Base-by-base conservation (phyloP, 202 grass and related monocot genomes). In the Saccharum hybrid region DNA sequence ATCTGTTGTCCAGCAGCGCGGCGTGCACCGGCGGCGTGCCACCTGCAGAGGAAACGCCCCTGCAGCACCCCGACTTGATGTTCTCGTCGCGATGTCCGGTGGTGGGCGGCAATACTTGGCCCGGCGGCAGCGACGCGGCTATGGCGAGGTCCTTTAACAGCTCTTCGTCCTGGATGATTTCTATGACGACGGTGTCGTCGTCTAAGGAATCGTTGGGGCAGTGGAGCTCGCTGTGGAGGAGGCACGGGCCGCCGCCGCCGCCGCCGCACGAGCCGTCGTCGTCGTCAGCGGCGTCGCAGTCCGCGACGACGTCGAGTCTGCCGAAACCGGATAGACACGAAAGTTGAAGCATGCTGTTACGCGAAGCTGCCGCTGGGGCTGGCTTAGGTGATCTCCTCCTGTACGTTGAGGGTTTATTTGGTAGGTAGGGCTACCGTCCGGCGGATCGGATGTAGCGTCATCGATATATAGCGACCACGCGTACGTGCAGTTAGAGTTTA, bases 141-240 rank as follows among this genome's bases (percentile, higher is more conserved):
- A 68, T 15, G 6, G 14, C 60, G 11, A 80, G 68, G 21, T 49
- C 61, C 3, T 59, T 10, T 0, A 74, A 6, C 16, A 86, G 26
- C 1, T 46, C 60, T 11, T 80, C 21, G 36, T 33, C 76, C 36
- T 66, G 2, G 13, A 28, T 73, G 13, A 34, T 1, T 31, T 65
- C 63, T 2, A 65, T 18, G 60, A 74, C 68, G 13, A 48, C 6
- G 6, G 11, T 7, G 31, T 39, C 5, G 16, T 71, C 72, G n/a
- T 82, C 79, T 1, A 82, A 40, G 10, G 85, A 40, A 79, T 87
- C 72, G 65, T 21, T 12, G 1, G 85, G 85, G 15, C 72, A 87
- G 79, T 72, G 77, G 21, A 87, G 72, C 3, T 49, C 85, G 6
- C 22, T 56, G 6, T 11, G 65, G 22, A 67, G 79, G 22, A 23